Evolutionary conservation across 805 yeast species (phyloP).

Genomic region (Clavispora asparagi): DNA sequence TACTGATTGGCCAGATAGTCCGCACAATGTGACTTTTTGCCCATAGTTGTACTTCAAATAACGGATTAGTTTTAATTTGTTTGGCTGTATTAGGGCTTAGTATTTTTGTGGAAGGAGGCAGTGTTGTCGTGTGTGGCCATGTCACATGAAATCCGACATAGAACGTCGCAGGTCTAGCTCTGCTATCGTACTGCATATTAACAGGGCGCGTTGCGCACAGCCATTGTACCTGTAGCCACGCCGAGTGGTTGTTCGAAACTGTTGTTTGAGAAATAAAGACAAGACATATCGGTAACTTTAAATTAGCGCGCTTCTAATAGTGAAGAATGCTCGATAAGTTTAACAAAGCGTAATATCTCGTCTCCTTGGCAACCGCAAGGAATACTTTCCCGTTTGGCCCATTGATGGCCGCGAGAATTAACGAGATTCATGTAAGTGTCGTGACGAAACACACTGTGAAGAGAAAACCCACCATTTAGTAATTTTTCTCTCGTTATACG

Average conservation of each 20-base stretch:
- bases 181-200: not conserved
- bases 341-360: not conserved
- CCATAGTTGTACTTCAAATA: no score
- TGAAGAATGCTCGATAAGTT: conserved; percentile 1
- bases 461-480: not conserved
- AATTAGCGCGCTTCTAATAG: not conserved
- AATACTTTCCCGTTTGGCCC: not conserved
- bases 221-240: no score
- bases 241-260: no score
- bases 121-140: not conserved
- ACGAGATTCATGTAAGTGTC: not conserved
- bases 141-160: not conserved
- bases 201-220: no score
- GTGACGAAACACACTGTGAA: not conserved
- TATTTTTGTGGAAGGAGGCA: no score
- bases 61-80: no score
- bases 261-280: no score
- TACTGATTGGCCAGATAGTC: not conserved
- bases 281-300: no score
- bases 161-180: not conserved
- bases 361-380: conserved; percentile 1
- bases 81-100: no score
- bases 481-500: not conserved
- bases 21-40: no score
- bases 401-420: not conserved